phyloP scores from a whole-genome alignment of 768 basidiomycete species.

The Myochromella boudieri region DNA sequence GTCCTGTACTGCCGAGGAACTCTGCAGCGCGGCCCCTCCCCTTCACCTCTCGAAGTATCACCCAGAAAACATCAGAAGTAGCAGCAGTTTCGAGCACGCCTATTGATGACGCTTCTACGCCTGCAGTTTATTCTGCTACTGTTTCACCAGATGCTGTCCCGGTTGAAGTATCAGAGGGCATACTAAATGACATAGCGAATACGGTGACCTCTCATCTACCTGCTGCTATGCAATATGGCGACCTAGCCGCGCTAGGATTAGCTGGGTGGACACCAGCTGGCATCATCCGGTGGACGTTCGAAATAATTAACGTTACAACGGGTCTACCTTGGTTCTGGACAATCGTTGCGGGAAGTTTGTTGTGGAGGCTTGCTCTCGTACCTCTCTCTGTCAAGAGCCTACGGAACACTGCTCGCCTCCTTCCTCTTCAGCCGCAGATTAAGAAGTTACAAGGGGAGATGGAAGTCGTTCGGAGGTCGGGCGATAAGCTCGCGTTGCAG shows the following conservation, averaged over 20 bases:
- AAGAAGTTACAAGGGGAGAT: slow-evolving; percentile 47
- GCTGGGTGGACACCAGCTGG: slow-evolving; percentile 66
- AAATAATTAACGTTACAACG: slow-evolving; percentile 65
- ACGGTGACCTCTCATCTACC: slow-evolving; percentile 27
- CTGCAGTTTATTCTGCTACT: not conserved
- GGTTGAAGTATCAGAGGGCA: slow-evolving; percentile 5
- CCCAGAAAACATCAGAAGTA: slow-evolving; percentile 18
- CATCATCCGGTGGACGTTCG: slow-evolving; percentile 59
- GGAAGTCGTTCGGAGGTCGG: slow-evolving; percentile 25
- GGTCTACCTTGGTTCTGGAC: slow-evolving; percentile 86
- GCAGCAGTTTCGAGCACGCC: slow-evolving; percentile 6
- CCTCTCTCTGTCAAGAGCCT: slow-evolving; percentile 59
- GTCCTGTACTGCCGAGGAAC: slow-evolving; percentile 11
- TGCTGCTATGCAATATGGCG: slow-evolving; percentile 65
- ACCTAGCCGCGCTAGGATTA: slow-evolving; percentile 69
- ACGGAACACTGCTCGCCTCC: slow-evolving; percentile 58
- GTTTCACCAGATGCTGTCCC: slow-evolving; percentile 1
- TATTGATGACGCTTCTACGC: slow-evolving; percentile 1
- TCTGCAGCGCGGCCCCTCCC: slow-evolving; percentile 6
- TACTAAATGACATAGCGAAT: slow-evolving; percentile 20
- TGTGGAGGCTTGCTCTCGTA: slow-evolving; percentile 60
- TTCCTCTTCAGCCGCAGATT: slow-evolving; percentile 57
- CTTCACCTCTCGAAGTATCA: slow-evolving; percentile 15
- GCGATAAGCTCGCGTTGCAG: slow-evolving; percentile 49
- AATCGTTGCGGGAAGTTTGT: slow-evolving; percentile 62